phyloP scores from a whole-genome alignment of 2,329 filamentous ascomycete species.

The Beauveria pseudobassiana region DNA sequence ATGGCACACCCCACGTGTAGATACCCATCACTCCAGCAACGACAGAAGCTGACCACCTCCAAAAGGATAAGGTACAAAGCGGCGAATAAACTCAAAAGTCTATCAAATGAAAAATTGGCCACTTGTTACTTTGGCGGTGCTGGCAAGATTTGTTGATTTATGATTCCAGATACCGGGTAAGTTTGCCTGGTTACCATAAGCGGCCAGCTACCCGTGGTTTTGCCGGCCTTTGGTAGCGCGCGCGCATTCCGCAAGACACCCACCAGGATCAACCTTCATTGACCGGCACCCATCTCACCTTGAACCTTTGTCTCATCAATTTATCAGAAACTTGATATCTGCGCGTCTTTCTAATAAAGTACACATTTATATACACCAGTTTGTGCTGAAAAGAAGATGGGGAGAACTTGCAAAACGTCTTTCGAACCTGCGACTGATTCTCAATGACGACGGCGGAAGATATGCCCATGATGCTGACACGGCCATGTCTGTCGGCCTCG shows the following conservation, averaged over 20 bases:
- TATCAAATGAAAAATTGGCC: not conserved
- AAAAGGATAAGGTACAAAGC: too few relatives aligned
- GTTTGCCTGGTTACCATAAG: too few relatives aligned
- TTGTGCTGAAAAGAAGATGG: not conserved
- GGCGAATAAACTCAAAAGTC: not conserved
- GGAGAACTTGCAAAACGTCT: not conserved
- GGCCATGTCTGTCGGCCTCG: slow-evolving; percentile 41
- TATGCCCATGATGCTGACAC: slow-evolving; percentile 37
- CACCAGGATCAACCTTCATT: not conserved
- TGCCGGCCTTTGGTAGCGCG: not conserved
- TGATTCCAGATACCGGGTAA: not conserved
- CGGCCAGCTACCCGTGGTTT: not conserved
- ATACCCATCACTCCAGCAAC: too few relatives aligned
- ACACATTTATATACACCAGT: not conserved
- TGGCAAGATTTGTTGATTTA: too few relatives aligned
- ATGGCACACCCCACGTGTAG: too few relatives aligned
- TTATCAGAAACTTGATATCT: not conserved
- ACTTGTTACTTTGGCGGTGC: too few relatives aligned
- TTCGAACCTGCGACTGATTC: not conserved
- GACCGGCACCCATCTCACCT: not conserved
- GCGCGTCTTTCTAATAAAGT: not conserved
- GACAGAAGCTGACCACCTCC: too few relatives aligned
- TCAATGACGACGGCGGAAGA: slow-evolving; percentile 28
- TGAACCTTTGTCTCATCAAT: not conserved
- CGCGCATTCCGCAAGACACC: not conserved